Evolutionary conservation across 2,329 filamentous ascomycete genomes (phyloP).

Genomic region (Penicillium sp.): DNA sequence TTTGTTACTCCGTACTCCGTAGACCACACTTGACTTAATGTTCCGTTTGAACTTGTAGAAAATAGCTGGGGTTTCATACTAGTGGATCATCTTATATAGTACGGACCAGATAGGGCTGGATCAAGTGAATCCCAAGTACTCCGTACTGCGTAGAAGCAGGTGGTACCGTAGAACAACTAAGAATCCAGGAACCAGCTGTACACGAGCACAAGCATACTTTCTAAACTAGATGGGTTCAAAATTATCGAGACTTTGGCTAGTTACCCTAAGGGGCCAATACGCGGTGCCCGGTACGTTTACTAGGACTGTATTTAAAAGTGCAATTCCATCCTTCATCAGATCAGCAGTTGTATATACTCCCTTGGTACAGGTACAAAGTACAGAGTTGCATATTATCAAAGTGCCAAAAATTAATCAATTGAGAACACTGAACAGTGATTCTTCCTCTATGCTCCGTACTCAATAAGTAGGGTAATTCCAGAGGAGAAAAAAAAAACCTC

Average conservation of each 20-base stretch:
- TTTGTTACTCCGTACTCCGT: not conserved
- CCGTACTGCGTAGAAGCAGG: not conserved
- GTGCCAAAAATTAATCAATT: no score
- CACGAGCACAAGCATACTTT: constrained; percentile 11
- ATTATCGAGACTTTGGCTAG: constrained; percentile 2
- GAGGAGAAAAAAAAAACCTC: no score
- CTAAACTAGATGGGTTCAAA: constrained; percentile 1
- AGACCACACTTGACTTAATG: not conserved
- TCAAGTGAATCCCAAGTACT: constrained; percentile 7
- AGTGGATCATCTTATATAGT: not conserved
- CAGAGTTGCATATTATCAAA: no score
- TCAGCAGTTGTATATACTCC: no score
- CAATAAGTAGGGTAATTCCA: no score
- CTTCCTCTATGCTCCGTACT: no score
- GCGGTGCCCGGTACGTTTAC: no score
- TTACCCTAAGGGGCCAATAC: not conserved
- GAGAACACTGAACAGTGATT: no score
- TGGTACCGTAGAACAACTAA: not conserved
- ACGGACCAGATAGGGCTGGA: constrained; percentile 1
- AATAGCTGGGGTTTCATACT: not conserved
- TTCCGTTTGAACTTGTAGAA: not conserved
- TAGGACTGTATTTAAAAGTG: no score
- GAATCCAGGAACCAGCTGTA: not conserved
- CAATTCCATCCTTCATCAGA: no score
- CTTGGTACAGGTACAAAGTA: no score